Conservation (phyloP, 768 basidiomycete genomes). For the Trametes elegans region DNA sequence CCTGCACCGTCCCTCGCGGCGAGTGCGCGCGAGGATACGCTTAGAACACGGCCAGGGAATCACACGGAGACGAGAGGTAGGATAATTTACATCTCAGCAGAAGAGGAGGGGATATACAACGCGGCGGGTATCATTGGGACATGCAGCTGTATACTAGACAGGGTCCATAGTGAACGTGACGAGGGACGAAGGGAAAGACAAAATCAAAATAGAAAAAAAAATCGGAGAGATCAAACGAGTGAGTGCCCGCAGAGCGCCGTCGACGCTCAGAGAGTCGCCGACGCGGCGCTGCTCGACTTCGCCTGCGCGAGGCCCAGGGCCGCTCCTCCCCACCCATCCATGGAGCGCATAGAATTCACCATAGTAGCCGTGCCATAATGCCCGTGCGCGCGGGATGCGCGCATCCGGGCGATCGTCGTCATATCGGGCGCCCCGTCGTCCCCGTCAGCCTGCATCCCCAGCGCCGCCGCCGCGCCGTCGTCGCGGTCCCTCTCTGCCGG, state of each 20-base stretch:
- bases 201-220: neutral
- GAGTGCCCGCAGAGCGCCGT: neutral
- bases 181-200: neutral
- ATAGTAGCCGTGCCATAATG: constrained; percentile 6
- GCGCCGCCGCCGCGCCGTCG: neutral
- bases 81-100: constrained; percentile 18
- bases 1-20: neutral
- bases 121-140: constrained; percentile 18
- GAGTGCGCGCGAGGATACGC: too few species aligned
- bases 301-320: constrained; percentile 3
- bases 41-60: too few species aligned
- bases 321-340: neutral
- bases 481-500: too few species aligned
- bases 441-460: neutral
- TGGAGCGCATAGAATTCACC: constrained; percentile 3
- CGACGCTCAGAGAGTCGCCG: neutral
- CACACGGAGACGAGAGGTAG: neutral
- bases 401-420: constrained; percentile 12
- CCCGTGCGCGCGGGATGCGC: neutral
- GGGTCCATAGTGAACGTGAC: constrained; percentile 11
- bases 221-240: neutral
- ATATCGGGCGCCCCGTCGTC: too few species aligned
- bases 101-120: constrained; percentile 15
- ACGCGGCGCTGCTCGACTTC: constrained; percentile 1
- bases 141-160: constrained; percentile 18